Base-by-base conservation (phyloP, 805 yeast species). In the Kregervanrija fluxuum region DNA sequence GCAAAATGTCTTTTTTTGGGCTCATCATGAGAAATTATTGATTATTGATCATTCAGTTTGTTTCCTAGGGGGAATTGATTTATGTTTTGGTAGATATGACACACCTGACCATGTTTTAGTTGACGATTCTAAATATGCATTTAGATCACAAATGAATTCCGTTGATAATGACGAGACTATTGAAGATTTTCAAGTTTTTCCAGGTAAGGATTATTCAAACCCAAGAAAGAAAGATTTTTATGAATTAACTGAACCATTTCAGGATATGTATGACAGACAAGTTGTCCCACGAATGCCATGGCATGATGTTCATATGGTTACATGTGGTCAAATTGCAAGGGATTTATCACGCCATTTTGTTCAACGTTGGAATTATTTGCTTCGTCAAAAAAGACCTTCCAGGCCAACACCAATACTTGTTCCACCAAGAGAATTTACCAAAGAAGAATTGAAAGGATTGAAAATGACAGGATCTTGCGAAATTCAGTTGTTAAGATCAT, bases 221-320 rank as follows among this genome's bases (percentile, higher is more conserved):
- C 96, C 99, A 3, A 75, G 99, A 51, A 88, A 85, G 12, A 82
- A 83, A 55, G 99, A 93, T 61, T 93, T 93, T 60, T 75, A 62
- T 57, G 82, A 74, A 3, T 71, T 93, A 46, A 87, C 89, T 50
- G 79, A 80, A 53, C 98, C 99, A 2, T 88, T 82, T 56, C 95
- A 87, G 41, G 86, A 87, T 16, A 84, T 91, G 93, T 88, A 88
- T 58, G 95, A 93, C 62, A 75, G 99, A 48, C 69, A 74, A 12
- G 62, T 62, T 14, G 74, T 77, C 15, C 98, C 99, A 2, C 77
- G 99, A 55, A 93, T 93, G 99, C 99, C 99, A 9, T 93, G 99
- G 99, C 99, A 93, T 64, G 99, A 93, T 72, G 87, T 93, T 34
- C 98, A 93, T 54, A 93, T 90, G 95, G 80, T 89, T 67, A 80